Evolutionary conservation across 2,329 filamentous ascomycete species (phyloP).

Genomic region (Ploettnerulaceae sp.): DNA sequence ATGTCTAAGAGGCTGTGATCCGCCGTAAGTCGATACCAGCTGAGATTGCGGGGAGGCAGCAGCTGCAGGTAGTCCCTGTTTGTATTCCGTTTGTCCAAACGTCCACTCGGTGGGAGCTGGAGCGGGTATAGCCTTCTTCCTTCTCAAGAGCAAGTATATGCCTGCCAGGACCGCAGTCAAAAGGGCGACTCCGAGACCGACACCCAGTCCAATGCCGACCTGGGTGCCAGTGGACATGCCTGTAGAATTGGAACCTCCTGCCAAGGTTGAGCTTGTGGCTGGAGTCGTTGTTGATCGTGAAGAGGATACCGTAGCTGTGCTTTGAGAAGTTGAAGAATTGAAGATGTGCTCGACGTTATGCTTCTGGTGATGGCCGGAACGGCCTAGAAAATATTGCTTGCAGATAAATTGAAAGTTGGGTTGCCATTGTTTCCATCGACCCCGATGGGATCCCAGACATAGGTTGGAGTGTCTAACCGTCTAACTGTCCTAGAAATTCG

Average conservation of each 20-base stretch:
- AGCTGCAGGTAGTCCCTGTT: not conserved
- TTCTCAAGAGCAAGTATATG: not conserved
- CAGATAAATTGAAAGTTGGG: not conserved
- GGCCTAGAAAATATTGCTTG: not conserved
- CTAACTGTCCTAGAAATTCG: not conserved
- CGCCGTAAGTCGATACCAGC: not conserved
- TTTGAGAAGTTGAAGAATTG: not conserved
- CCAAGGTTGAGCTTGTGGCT: not conserved
- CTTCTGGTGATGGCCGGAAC: not conserved
- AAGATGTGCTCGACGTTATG: not conserved
- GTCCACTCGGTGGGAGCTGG: not conserved
- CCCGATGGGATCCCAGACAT: not conserved
- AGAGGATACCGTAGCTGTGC: not conserved
- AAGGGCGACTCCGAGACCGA: not conserved
- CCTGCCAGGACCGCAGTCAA: not conserved
- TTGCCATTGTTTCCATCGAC: not conserved
- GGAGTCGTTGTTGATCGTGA: not conserved
- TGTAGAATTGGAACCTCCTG: not conserved
- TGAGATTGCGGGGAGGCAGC: not conserved
- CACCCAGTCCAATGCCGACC: not conserved
- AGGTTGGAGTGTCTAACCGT: not conserved
- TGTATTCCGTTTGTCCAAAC: not conserved
- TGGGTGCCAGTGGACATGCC: not conserved
- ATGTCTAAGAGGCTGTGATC: not conserved
- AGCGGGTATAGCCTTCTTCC: not conserved